phyloP scores from a whole-genome alignment of 1,139 yeast species.

The Yamadazyma aaseri region DNA sequence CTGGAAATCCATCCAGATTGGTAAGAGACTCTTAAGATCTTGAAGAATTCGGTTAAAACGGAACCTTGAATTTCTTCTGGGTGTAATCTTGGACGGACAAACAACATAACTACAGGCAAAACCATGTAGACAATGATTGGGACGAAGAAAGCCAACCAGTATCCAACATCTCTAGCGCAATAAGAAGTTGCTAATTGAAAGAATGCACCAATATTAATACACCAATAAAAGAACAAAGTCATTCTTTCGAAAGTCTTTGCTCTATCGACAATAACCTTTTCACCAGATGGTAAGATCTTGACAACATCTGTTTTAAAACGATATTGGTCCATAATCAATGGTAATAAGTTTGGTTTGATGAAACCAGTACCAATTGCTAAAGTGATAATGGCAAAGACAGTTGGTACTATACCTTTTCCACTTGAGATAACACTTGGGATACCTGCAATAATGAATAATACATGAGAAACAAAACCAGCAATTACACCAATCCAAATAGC shows the following conservation, averaged over 20 bases:
- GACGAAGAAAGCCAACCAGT: conserved; percentile 71
- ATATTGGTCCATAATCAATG: conserved; percentile 53
- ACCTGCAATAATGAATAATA: conserved; percentile 40
- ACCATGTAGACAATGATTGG: conserved; percentile 52
- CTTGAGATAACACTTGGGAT: conserved; percentile 35
- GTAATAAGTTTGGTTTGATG: conserved; percentile 51
- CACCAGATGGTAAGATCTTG: conserved; percentile 58
- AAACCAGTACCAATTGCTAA: conserved; percentile 48
- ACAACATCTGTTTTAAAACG: conserved; percentile 58
- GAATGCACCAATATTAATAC: conserved; percentile 79
- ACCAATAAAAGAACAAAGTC: conserved; percentile 74
- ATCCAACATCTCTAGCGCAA: conserved; percentile 66
- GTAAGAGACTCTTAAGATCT: conserved; percentile 40
- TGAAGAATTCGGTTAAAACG: conserved; percentile 42
- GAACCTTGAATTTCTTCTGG: conserved; percentile 48
- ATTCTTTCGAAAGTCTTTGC: conserved; percentile 70
- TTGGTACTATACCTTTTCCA: conserved; percentile 35
- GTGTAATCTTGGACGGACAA: conserved; percentile 37
- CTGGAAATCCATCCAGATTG: conserved; percentile 40
- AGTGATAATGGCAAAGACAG: conserved; percentile 35
- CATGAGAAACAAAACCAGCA: conserved; percentile 39
- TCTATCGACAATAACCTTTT: conserved; percentile 69
- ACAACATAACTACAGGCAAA: conserved; percentile 45
- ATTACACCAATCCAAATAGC: conserved; percentile 42
- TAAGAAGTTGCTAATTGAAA: conserved; percentile 77